Conservation (phyloP, 768 basidiomycete genomes). For the Tricholoma bakamatsutake region DNA sequence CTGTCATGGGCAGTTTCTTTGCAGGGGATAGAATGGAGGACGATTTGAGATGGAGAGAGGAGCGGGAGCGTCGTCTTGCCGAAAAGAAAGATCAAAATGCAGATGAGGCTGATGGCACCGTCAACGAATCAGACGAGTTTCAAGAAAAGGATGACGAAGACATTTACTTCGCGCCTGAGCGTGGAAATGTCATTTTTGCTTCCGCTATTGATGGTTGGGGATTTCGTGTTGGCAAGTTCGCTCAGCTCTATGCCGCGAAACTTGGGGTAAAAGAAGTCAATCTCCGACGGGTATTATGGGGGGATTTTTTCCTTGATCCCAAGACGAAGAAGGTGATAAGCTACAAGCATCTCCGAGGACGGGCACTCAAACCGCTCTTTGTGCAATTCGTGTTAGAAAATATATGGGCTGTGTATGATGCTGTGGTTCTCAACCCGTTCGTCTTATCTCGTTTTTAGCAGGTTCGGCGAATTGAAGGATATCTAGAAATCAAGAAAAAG, state of each 20-base stretch:
- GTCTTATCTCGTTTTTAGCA: conserved; percentile 27
- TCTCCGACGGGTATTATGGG: conserved; percentile 87
- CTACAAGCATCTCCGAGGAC: conserved; percentile 83
- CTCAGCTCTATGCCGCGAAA: conserved; percentile 85
- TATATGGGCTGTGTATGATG: conserved; percentile 95
- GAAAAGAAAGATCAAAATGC: conserved; percentile 67
- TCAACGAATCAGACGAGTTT: conserved; percentile 62
- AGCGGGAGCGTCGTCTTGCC: conserved; percentile 75
- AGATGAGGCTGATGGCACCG: conserved; percentile 55
- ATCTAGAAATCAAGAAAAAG: conserved; percentile 80
- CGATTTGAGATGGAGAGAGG: conserved; percentile 90
- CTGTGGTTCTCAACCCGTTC: conserved; percentile 82
- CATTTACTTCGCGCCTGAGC: conserved; percentile 94
- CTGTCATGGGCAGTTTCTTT: conserved; percentile 96
- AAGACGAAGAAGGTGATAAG: conserved; percentile 92
- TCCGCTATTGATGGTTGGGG: conserved; percentile 98
- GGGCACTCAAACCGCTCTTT: conserved; percentile 88
- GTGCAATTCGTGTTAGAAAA: conserved; percentile 98
- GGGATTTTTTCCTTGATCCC: conserved; percentile 94
- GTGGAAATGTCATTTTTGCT: conserved; percentile 94
- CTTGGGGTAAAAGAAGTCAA: conserved; percentile 87
- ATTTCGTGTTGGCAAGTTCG: conserved; percentile 90
- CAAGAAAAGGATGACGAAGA: conserved; percentile 97
- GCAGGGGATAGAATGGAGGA: conserved; percentile 96
- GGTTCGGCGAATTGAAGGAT: conserved; percentile 11